Conservation (phyloP, 1,284 basidiomycete species). For the Tilletiopsis washingtonensis region DNA sequence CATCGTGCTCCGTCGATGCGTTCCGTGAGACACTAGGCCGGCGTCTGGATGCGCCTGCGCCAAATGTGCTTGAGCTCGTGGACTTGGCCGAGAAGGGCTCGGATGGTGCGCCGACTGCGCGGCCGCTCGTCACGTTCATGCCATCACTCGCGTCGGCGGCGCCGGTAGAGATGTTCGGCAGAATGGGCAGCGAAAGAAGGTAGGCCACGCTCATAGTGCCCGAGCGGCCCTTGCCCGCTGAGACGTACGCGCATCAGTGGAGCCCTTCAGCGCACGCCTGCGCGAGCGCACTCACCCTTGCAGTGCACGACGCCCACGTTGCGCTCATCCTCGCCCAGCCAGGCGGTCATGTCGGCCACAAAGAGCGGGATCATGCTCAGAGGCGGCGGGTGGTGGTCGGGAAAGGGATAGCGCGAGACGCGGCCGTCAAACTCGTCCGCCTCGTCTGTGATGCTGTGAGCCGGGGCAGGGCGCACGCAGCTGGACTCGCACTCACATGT, state of each 20-base stretch:
- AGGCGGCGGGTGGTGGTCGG: conserved; percentile 67
- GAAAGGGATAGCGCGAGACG: conserved; percentile 77
- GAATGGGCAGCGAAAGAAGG: conserved; percentile 25
- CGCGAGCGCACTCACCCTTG: conserved; percentile 57
- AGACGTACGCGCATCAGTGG: neutral
- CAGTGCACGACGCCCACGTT: conserved; percentile 77
- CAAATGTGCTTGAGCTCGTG: no score
- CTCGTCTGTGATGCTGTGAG: conserved; percentile 20
- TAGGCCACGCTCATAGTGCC: conserved; percentile 39
- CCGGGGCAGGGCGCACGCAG: neutral
- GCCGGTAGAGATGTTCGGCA: conserved; percentile 9
- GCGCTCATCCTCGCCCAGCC: conserved; percentile 62
- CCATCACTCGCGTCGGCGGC: no score
- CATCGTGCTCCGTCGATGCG: no score
- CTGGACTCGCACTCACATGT: neutral
- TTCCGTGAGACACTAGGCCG: no score
- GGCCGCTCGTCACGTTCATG: no score
- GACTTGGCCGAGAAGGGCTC: no score
- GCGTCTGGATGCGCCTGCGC: no score
- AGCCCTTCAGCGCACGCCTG: neutral
- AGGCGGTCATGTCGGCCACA: conserved; percentile 68
- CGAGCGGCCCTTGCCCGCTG: conserved; percentile 34
- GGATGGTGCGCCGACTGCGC: no score
- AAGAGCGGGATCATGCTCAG: conserved; percentile 68
- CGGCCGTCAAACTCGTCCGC: conserved; percentile 51